These are phyloP conservation scores for Telopea speciosissima DNA, from an alignment of 177 flowering plant genomes.

Conservation along the genomic window DNA sequence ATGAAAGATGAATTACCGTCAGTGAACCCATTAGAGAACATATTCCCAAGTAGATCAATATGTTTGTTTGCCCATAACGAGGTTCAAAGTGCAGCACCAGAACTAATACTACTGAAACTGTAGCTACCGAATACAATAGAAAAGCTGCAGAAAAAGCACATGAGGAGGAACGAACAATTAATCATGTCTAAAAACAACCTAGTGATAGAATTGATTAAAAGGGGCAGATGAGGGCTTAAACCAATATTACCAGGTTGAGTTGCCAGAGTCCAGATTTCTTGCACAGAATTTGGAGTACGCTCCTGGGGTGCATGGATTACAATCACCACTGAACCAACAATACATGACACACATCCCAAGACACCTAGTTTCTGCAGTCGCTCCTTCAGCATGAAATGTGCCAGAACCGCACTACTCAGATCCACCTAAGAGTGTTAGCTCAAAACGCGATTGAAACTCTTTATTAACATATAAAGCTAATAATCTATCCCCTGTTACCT, in stretches of 20 bases:
- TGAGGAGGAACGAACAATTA: conserved; percentile 13
- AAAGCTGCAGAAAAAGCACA: conserved; percentile 53
- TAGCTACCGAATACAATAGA: conserved; percentile 57
- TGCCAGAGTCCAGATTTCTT: conserved; percentile 83
- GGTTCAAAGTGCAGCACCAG: conserved; percentile 76
- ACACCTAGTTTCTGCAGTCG: conserved; percentile 65
- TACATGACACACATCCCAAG: conserved; percentile 79
- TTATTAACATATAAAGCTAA: neutral
- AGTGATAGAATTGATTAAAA: neutral
- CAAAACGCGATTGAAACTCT: neutral
- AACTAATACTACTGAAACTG: conserved; percentile 50
- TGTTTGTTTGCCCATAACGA: conserved; percentile 81
- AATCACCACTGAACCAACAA: conserved; percentile 88
- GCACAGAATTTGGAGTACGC: conserved; percentile 62
- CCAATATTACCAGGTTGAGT: conserved; percentile 72
- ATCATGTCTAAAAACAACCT: neutral
- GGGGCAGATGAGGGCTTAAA: neutral
- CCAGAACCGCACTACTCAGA: conserved; percentile 70
- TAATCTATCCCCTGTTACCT: conserved; percentile 37
- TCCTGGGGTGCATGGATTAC: conserved; percentile 96
- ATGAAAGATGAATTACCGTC: conserved; percentile 47
- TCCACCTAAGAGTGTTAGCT: conserved; percentile 19
- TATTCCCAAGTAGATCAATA: conserved; percentile 79
- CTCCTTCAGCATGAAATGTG: conserved; percentile 87
- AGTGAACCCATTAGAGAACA: conserved; percentile 93